Evolutionary conservation across 768 basidiomycete genomes (phyloP).

Genomic region (Mycena olivaceomarginata): DNA sequence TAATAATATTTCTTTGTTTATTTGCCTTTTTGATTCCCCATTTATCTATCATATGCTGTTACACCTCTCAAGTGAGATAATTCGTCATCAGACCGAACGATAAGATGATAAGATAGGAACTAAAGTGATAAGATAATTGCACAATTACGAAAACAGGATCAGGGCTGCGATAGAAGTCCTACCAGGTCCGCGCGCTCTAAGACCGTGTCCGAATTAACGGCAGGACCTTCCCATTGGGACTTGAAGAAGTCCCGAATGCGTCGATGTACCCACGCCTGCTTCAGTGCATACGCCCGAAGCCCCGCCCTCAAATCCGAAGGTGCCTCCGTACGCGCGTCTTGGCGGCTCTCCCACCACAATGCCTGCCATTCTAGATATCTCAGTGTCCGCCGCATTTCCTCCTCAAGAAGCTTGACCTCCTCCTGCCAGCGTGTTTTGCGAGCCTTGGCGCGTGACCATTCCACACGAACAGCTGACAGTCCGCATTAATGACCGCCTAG

Average conservation of each 20-base stretch:
- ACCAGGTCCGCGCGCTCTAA: too few species aligned
- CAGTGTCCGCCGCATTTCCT: neutral
- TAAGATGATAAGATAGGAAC: too few species aligned
- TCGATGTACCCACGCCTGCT: neutral
- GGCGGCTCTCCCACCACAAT: neutral
- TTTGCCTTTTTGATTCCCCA: too few species aligned
- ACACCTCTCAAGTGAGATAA: too few species aligned
- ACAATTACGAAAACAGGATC: too few species aligned
- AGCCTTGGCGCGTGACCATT: conserved; percentile 1
- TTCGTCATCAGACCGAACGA: too few species aligned
- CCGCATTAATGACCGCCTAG: neutral
- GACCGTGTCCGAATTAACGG: too few species aligned
- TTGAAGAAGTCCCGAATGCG: neutral
- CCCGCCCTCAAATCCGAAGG: neutral
- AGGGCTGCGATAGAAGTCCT: too few species aligned
- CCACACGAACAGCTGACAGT: neutral
- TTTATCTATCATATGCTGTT: too few species aligned
- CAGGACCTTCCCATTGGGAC: too few species aligned
- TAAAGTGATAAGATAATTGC: too few species aligned
- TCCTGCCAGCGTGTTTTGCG: conserved; percentile 1
- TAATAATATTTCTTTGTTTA: too few species aligned
- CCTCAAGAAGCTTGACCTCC: neutral
- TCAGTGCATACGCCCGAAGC: neutral
- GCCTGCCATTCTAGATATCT: neutral
- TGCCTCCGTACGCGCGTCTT: neutral